These are phyloP conservation scores for Podospora didyma DNA, from an alignment of 495 filamentous ascomycete species.

Conservation along the genomic window DNA sequence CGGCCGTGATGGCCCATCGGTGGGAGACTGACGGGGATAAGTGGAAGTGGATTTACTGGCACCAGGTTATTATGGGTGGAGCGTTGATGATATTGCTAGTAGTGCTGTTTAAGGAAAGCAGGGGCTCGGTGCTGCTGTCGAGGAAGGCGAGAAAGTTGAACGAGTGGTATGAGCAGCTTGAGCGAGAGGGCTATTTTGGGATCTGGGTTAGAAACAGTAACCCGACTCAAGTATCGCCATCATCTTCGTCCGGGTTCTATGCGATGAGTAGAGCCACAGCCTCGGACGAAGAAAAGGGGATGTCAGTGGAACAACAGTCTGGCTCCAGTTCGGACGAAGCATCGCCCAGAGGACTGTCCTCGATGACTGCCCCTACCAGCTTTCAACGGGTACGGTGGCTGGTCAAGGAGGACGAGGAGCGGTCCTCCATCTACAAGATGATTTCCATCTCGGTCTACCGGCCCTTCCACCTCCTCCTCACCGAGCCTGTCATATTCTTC, in stretches of 20 bases:
- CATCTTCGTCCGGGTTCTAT: background rate
- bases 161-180: conserved; percentile 71
- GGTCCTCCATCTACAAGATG: conserved; percentile 64
- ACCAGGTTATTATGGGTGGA: conserved; percentile 69
- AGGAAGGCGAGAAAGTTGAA: conserved; percentile 74
- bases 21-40: conserved; percentile 25
- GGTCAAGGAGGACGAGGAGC: conserved; percentile 78
- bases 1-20: conserved; percentile 64
- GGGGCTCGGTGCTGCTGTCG: conserved; percentile 76
- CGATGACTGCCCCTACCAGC: conserved; percentile 4
- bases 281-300: conserved; percentile 25
- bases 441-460: conserved; percentile 71
- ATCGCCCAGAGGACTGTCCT: background rate
- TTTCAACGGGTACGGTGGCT: conserved; percentile 74
- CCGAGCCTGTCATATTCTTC: conserved; percentile 91
- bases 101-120: conserved; percentile 74
- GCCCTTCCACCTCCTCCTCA: conserved; percentile 82
- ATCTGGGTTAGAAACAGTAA: conserved; percentile 34
- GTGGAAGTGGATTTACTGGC: conserved; percentile 91
- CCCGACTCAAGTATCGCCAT: background rate
- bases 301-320: background rate
- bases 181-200: conserved; percentile 61
- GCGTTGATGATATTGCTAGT: conserved; percentile 59
- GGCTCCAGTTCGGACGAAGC: background rate
- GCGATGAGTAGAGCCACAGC: background rate